Evolutionary conservation across 2,329 filamentous ascomycete genomes (phyloP).

Genomic region (Pestalotiopsis sp.): DNA sequence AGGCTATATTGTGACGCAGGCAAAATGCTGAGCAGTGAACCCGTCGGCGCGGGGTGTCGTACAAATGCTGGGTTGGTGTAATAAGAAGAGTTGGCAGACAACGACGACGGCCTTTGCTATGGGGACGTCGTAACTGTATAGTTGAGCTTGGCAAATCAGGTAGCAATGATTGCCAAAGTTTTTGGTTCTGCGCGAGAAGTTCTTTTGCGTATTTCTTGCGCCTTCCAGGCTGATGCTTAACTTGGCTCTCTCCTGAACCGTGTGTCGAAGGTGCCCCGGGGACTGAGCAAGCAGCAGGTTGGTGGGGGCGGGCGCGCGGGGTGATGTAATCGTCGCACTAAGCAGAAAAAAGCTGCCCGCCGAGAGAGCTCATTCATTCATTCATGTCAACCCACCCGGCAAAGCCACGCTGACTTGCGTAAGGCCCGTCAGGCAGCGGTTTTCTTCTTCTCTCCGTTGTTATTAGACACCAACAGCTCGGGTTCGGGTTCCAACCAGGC

Average conservation of each 20-base stretch:
- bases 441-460: neutral
- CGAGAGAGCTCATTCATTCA: neutral
- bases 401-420: conserved; percentile 13
- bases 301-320: conserved; percentile 11
- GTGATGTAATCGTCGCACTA: conserved; percentile 11
- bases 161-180: neutral
- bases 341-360: neutral
- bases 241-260: neutral
- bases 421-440: conserved; percentile 12
- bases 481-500: neutral
- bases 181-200: neutral
- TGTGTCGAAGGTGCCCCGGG: neutral
- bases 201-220: neutral
- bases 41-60: conserved; percentile 5
- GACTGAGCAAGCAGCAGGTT: neutral
- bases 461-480: neutral
- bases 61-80: neutral
- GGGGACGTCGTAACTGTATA: neutral
- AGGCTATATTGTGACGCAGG: neutral
- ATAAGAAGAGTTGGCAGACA: neutral
- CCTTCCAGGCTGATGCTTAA: conserved; percentile 5
- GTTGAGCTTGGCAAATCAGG: neutral
- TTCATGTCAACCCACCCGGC: too few species aligned
- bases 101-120: neutral
- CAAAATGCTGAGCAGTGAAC: neutral